Evolutionary conservation across 768 basidiomycete genomes (phyloP).

Genomic region (Termitomyces sp.): DNA sequence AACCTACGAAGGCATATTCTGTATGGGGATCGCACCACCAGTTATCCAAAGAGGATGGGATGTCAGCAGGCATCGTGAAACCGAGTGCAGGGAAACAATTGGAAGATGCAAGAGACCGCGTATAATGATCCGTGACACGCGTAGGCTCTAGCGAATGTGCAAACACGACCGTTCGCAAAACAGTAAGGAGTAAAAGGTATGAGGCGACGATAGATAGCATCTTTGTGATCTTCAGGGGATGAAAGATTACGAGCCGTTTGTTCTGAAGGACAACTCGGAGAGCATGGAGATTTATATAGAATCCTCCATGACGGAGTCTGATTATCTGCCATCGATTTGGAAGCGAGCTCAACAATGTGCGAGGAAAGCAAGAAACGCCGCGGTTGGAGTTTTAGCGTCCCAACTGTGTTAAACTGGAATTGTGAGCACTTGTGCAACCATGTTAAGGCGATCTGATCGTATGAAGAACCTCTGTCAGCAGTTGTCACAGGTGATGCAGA

Average conservation of each 20-base stretch:
- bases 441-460: not conserved
- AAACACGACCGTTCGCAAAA: not conserved
- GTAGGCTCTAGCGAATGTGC: conserved; percentile 11
- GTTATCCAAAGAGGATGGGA: conserved; percentile 37
- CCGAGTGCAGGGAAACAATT: conserved; percentile 19
- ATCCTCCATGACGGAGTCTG: conserved; percentile 19
- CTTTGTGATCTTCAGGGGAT: not conserved
- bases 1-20: conserved; percentile 73
- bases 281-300: conserved; percentile 31
- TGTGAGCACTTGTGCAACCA: not conserved
- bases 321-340: not conserved
- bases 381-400: not conserved
- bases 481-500: not conserved
- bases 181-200: not conserved
- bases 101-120: conserved; percentile 3
- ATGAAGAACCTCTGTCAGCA: not conserved
- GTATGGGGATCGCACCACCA: conserved; percentile 63
- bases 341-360: not conserved
- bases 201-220: not conserved
- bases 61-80: conserved; percentile 39
- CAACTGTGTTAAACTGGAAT: too few relatives aligned
- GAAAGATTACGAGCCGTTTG: not conserved
- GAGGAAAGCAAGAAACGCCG: conserved; percentile 1
- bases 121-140: conserved; percentile 2
- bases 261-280: not conserved